Evolutionary conservation across 495 filamentous ascomycete genomes (phyloP), one percentile per base, ranked within the genome.

Genomic region (Rhypophila decipiens): DNA sequence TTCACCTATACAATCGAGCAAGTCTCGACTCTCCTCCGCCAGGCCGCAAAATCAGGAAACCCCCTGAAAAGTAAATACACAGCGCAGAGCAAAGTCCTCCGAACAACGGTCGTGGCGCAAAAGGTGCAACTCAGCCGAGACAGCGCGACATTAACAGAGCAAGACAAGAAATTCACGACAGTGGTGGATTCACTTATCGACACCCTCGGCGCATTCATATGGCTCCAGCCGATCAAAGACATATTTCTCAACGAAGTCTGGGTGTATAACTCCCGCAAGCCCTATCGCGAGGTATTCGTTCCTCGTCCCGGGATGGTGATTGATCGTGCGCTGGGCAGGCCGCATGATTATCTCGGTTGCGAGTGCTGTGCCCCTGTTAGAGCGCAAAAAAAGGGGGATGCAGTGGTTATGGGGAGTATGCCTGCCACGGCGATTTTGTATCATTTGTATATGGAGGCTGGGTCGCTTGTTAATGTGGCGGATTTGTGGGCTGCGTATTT

Each of bases 401-500:
- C 73, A 60, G 62, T 63, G 2, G 46, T 84, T 5, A 78, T 76
- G 5, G 55, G 80, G 7, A 86, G 80, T 7, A 79, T 91, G 53
- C 90, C 94, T 11, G 69, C 87, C 12, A 85, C 84, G 13, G 77
- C 89, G 2, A 85, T 95, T 15, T 56, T 97, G 49, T 98, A 96
- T 67, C 88, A 94, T 48, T 69, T 96, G 22, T 96, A 95, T 63
- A 76, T 90, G 15, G 91, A 97, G 67, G 86, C 90, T 1, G 91
- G 91, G 4, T 76, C 83, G 5, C 65, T 96, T 39, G 82, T 98
- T 56, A 98, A 98, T 60, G 80, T 87, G 5, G 82, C 82, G 36
- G 93, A 98, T 65, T 64, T 98, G 19, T 96, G 88, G 88, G 79
- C 84, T 19, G 88, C 93, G 1, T 97, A 95, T 61, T 76, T 81